These are phyloP conservation scores for Decorospora gaudefroyi DNA, from an alignment of 2,329 filamentous ascomycete genomes.

Conservation along the genomic window DNA sequence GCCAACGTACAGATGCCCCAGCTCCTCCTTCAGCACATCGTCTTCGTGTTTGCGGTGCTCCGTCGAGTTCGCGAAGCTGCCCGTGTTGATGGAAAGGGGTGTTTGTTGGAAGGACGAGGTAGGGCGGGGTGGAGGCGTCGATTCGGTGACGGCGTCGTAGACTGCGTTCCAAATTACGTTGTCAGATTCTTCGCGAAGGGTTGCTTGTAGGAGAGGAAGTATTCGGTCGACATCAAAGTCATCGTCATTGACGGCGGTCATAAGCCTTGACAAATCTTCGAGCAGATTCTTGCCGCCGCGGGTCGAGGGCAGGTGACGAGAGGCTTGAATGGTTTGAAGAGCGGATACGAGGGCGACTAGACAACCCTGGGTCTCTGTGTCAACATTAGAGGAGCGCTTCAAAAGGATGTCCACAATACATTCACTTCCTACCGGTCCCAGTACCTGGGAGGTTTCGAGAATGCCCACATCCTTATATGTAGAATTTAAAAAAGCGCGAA, in stretches of 20 bases:
- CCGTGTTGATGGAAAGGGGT: slow-evolving; percentile 25
- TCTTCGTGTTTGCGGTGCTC: slow-evolving; percentile 23
- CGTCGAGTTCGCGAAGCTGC: slow-evolving; percentile 24
- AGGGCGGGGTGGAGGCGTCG: slow-evolving; percentile 17
- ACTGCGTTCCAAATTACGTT: slow-evolving; percentile 34
- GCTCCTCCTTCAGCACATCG: slow-evolving; percentile 22
- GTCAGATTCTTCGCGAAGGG: slow-evolving; percentile 13
- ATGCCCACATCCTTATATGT: slow-evolving; percentile 1
- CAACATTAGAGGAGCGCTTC: not conserved
- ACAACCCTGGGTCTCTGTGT: slow-evolving; percentile 1
- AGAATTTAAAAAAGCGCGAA: slow-evolving; percentile 10
- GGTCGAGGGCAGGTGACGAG: slow-evolving; percentile 8
- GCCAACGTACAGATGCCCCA: slow-evolving; percentile 21
- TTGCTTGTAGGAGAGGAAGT: slow-evolving; percentile 10
- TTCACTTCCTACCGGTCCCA: slow-evolving; percentile 2
- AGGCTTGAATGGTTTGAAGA: slow-evolving; percentile 1
- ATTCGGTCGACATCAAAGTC: slow-evolving; percentile 15
- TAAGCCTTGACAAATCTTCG: slow-evolving; percentile 6
- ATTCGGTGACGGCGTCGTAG: slow-evolving; percentile 44
- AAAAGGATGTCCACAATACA: not conserved
- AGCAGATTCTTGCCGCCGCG: slow-evolving; percentile 10
- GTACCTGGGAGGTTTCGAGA: not conserved
- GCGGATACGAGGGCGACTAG: not conserved
- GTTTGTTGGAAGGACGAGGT: slow-evolving; percentile 34
- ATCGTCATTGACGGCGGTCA: slow-evolving; percentile 10